Evolutionary conservation across 148 eudicot genomes (phyloP).

Genomic region (Rhododendron mucronatum): DNA sequence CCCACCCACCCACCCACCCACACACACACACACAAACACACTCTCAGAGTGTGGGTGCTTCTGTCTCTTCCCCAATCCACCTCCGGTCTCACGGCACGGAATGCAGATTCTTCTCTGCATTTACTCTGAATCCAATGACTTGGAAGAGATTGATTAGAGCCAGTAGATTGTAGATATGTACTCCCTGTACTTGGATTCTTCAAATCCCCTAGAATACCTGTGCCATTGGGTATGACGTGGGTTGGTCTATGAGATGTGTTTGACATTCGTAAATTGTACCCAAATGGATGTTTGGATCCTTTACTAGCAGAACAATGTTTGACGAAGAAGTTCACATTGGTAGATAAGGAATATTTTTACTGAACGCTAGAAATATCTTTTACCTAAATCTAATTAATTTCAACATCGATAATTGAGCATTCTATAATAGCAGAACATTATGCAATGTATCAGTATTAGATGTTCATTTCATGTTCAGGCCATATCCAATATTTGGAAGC

Average conservation of each 20-base stretch:
- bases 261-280: too few relatives aligned
- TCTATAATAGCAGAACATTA: background rate
- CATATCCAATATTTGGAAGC: background rate
- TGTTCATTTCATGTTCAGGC: background rate
- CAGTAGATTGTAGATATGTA: background rate
- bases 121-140: background rate
- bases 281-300: background rate
- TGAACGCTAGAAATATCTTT: background rate
- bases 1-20: too few relatives aligned
- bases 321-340: background rate
- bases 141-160: background rate
- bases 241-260: background rate
- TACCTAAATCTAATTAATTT: background rate
- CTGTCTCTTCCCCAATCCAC: too few relatives aligned
- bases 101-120: background rate
- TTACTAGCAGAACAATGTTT: background rate
- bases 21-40: too few relatives aligned
- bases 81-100: too few relatives aligned
- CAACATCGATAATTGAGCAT: background rate
- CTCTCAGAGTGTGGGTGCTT: too few relatives aligned
- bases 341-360: background rate
- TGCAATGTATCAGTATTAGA: background rate
- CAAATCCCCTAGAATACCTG: background rate
- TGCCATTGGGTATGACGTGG: background rate
- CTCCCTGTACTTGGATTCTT: background rate